These are phyloP conservation scores for Prillingera fragicola DNA, from an alignment of 1,284 basidiomycete species.

Conservation along the genomic window DNA sequence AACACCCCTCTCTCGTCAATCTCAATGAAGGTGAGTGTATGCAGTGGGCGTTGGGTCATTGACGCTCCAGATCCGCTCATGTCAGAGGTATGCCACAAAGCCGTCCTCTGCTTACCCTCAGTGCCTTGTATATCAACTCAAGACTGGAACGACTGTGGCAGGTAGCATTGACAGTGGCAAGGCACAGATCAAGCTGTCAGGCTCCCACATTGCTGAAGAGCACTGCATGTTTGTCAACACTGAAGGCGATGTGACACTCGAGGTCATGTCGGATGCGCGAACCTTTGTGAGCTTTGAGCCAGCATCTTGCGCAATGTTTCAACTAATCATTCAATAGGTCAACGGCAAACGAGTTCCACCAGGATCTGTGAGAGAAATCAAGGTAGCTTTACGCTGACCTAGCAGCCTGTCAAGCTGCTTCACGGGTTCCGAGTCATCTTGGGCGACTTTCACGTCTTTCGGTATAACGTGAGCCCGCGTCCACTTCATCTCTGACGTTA, in stretches of 20 bases:
- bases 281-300: constrained; percentile 51
- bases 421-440: constrained; percentile 95
- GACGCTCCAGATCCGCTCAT: constrained; percentile 46
- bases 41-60: constrained; percentile 8
- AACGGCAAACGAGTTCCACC: constrained; percentile 83
- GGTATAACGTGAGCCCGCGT: constrained; percentile 72
- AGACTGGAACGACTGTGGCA: constrained; percentile 76
- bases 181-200: constrained; percentile 87
- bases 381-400: constrained; percentile 6
- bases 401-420: constrained; percentile 43
- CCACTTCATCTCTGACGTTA: neutral
- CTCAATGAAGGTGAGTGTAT: constrained; percentile 72
- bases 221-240: constrained; percentile 87
- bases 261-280: constrained; percentile 69
- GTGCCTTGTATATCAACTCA: constrained; percentile 92
- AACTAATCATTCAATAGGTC: constrained; percentile 53
- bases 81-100: constrained; percentile 40
- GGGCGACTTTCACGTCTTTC: constrained; percentile 95
- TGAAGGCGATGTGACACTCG: constrained; percentile 77
- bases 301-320: neutral
- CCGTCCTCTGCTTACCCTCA: constrained; percentile 1
- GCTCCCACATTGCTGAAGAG: constrained; percentile 81
- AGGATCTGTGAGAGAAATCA: constrained; percentile 56
- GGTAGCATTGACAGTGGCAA: constrained; percentile 74
- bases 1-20: constrained; percentile 94